Evolutionary conservation across 306 rosid species (phyloP), one percentile per base, ranked within the genome.

Genomic region (Rosa multiflora): DNA sequence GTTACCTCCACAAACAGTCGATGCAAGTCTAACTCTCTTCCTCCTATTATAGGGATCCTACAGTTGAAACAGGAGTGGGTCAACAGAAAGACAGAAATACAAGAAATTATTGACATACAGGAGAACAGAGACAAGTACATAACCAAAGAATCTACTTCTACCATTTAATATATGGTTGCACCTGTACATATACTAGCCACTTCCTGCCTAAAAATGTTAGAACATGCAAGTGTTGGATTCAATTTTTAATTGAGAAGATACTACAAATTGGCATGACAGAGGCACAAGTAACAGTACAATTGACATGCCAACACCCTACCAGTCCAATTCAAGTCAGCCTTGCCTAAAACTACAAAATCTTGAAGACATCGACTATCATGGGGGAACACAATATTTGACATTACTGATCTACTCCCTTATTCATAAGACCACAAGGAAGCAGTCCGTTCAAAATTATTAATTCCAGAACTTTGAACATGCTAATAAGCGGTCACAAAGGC

Each of bases 31-130:
- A 93, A 83, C 62, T 91, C 94, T 74, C 75, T 90, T 74, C 98
- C 98, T 53, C 97, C 98, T 58, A 90, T 88, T 37, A 84, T 84
- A 46, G 98, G 98, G 70, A 91, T 87, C 96, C 98, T 93, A 79
- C 63, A 79, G 73, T 18, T 42, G 76, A 4, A 70, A 62, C 20
- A 77, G 37, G 32, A 32, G 32, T 9, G 62, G 10, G 52, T 15
- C 63, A 76, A 18, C 51, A 71, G 70, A 44, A 43, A 21, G 63
- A 42, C 67, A n/a, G 21, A 68, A 37, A 11, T 59, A 14, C 1
- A 10, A 62, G 23, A 63, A 15, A 63, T 23, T 3, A 80, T 26
- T 40, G 15, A 44, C 67, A 40, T 5, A 67, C 29, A 73, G 32
- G 20, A 37, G 15, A 69, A 67, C 44, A 63, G 18, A 8, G 11